A percentile compares a stretch with the other conserved stretches of the same genome.
phyloP scores from a whole-genome alignment of 176 grass and related monocot genomes.

The Carex myosuroides region DNA sequence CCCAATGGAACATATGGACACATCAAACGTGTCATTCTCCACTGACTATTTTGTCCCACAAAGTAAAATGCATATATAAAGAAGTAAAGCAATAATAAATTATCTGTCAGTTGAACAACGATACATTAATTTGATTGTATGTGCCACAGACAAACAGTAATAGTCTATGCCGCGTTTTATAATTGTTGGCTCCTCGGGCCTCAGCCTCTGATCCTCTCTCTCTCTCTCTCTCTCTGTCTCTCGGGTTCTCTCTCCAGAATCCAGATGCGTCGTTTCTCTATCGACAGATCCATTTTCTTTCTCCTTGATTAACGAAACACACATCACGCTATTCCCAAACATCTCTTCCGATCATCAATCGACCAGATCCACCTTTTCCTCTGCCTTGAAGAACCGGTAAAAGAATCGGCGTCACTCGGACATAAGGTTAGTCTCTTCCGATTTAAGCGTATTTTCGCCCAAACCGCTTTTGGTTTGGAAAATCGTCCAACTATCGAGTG shows the following conservation, averaged over 20 bases:
- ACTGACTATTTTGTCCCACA: not conserved
- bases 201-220: not conserved
- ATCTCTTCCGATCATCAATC: not conserved
- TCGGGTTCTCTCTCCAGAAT: not conserved
- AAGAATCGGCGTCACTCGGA: not conserved
- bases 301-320: not conserved
- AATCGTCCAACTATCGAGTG: not conserved
- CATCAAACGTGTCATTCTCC: not conserved
- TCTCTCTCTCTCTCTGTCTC: not conserved
- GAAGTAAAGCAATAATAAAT: not conserved
- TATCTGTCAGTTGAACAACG: not conserved
- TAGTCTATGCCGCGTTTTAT: not conserved
- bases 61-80: not conserved
- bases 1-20: not conserved
- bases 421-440: not conserved
- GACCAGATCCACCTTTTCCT: not conserved
- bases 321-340: not conserved
- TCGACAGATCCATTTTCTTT: not conserved
- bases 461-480: not conserved
- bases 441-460: not conserved
- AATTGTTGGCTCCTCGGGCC: not conserved
- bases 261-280: constrained; percentile 4
- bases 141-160: not conserved
- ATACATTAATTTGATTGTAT: not conserved
- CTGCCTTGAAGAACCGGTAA: not conserved